Percentiles rank a stretch among this genome's conserved stretches.
Evolutionary conservation across 169 alveolate species (phyloP).

Genomic region (Gregarina niphandrodes): DNA sequence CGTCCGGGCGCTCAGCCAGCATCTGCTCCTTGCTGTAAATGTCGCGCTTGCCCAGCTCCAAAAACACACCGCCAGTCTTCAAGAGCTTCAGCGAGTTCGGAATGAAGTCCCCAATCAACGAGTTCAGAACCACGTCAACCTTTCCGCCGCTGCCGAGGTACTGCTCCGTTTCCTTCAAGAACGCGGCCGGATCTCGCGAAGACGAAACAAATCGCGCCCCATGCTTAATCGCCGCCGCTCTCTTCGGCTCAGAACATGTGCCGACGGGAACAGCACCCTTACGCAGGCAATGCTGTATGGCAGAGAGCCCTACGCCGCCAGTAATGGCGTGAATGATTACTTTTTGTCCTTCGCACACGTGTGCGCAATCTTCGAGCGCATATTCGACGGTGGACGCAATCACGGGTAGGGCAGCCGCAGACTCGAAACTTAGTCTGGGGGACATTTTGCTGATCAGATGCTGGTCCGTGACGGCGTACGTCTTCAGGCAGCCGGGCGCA

Average conservation of each 20-base stretch:
- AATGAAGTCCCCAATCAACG: constrained; percentile 16
- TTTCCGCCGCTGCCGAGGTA: constrained; percentile 3
- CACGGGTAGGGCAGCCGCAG: constrained; percentile 31
- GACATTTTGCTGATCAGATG: constrained; percentile 19
- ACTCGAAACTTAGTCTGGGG: constrained; percentile 19
- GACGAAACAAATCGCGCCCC: no score
- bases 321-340: constrained; percentile 32
- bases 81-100: constrained; percentile 21
- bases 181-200: neutral
- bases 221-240: neutral
- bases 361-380: constrained; percentile 27
- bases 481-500: constrained; percentile 28
- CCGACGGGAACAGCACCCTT: constrained; percentile 34
- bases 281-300: constrained; percentile 27
- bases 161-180: neutral
- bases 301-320: constrained; percentile 36
- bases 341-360: constrained; percentile 19
- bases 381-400: constrained; percentile 29
- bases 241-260: constrained; percentile 28
- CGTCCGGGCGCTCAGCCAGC: constrained; percentile 17
- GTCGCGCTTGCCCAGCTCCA: constrained; percentile 35
- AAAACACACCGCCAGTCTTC: constrained; percentile 28
- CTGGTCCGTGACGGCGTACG: constrained; percentile 14
- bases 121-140: constrained; percentile 28
- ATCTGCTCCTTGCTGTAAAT: constrained; percentile 19